Percentiles rank a stretch among this genome's conserved stretches.
Conservation (phyloP, 2,329 filamentous ascomycete genomes). For the Fusarium hostae region DNA sequence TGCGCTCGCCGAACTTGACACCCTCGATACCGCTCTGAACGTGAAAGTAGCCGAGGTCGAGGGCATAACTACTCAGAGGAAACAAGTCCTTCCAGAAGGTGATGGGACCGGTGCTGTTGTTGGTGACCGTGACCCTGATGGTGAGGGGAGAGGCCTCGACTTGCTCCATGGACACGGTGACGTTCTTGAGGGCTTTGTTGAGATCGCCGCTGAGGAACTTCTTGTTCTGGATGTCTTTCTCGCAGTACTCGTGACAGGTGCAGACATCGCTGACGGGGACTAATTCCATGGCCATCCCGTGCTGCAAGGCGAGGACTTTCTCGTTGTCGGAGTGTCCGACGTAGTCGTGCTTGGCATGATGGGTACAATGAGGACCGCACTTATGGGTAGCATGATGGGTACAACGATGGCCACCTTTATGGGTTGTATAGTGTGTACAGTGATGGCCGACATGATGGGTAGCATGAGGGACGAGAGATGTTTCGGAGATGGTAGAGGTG, state of each 20-base stretch:
- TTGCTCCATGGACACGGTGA: background rate
- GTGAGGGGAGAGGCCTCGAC: background rate
- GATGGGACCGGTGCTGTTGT: background rate
- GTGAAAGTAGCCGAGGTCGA: background rate
- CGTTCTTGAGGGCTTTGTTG: background rate
- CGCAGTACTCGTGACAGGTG: background rate
- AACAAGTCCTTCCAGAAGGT: background rate
- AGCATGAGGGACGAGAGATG: background rate
- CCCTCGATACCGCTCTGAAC: background rate
- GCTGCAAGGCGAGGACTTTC: background rate
- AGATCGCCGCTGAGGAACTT: background rate
- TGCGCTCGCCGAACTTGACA: background rate
- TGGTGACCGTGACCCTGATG: background rate
- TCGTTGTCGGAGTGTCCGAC: background rate
- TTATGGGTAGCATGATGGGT: background rate
- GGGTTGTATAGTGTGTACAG: too few relatives aligned
- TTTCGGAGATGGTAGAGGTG: background rate
- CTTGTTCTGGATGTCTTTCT: too few relatives aligned
- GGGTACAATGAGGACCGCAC: too few relatives aligned
- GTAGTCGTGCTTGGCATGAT: background rate
- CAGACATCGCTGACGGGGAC: background rate
- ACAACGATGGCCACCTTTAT: background rate
- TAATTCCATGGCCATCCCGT: background rate
- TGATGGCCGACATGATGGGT: background rate
- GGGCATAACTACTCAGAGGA: background rate